A percentile compares a stretch with the other conserved stretches of the same genome.
phyloP scores from a whole-genome alignment of 75 land plant species.

The Adiantum capillusveneris region DNA sequence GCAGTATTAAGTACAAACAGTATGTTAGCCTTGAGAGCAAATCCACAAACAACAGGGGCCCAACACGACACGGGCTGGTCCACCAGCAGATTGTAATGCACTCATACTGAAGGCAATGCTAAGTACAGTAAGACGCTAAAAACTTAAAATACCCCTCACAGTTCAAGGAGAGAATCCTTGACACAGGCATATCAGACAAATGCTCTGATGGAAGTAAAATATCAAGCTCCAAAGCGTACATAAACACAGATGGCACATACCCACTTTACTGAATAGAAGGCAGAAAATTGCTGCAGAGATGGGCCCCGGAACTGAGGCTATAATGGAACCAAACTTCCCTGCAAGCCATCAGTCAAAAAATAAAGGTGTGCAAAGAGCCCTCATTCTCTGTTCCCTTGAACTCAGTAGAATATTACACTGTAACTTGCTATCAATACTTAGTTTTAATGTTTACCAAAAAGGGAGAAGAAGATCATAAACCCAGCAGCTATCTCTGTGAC shows the following conservation, averaged over 20 bases:
- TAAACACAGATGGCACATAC: slow-evolving; percentile 29
- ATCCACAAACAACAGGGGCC: too few species aligned
- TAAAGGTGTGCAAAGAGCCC: background rate
- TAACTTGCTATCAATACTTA: too few species aligned
- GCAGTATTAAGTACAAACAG: too few species aligned
- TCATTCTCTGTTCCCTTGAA: too few species aligned
- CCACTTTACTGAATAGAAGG: slow-evolving; percentile 65
- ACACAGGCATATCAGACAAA: background rate
- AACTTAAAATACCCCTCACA: too few species aligned
- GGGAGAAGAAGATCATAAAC: slow-evolving; percentile 82
- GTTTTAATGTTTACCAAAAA: slow-evolving; percentile 45
- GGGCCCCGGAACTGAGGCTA: slow-evolving; percentile 85
- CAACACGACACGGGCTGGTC: background rate
- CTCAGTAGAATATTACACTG: too few species aligned
- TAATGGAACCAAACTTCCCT: slow-evolving; percentile 94
- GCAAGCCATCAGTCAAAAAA: slow-evolving; percentile 9
- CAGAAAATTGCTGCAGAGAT: slow-evolving; percentile 66
- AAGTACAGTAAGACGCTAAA: background rate
- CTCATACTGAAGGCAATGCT: background rate
- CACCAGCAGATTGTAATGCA: background rate
- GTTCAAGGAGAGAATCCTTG: too few species aligned
- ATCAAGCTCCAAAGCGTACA: too few species aligned
- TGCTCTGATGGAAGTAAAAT: background rate
- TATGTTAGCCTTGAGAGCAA: too few species aligned
- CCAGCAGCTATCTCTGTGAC: slow-evolving; percentile 70